Evolutionary conservation across 805 yeast species (phyloP), one percentile per base, ranked within the genome.

Genomic region (Metschnikowia orientalis): DNA sequence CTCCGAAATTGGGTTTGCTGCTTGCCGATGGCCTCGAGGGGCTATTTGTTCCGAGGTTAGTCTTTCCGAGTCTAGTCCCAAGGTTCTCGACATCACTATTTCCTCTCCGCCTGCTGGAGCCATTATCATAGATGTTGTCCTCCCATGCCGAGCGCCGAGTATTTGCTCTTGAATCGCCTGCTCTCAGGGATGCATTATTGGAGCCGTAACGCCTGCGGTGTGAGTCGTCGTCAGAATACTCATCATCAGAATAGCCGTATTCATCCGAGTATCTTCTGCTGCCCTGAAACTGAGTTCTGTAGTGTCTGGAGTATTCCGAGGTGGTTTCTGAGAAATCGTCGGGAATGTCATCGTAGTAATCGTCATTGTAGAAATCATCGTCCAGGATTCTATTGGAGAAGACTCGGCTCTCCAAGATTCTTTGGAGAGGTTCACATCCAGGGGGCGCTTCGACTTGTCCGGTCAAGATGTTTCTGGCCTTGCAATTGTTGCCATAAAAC

Each of bases 391-490:
- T 66, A 55, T 69, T 70, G 42, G 72, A 73, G 69, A 90, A 92
- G 1, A 87, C 95, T 46, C 89, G 73, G 18, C 92, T 77, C 44
- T 88, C 90, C 43, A 90, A 71, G 10, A 90, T 82, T 50, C 95
- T 73, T 77, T 87, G 79, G 44, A 90, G 71, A 4, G 92, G 73
- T 43, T 88, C 97, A 47, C 88, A 83, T 8, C 83, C 88, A 18
- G 95, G 87, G 2, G 97, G 97, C 3, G 95, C 76, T 29, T 87
- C 90, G n/a, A 90, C 85, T 45, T 82, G 74, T 23, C 98, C 98
- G 5, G 81, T 64, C 33, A 90, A 69, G 51, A 90, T 84, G 54
- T 71, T 71, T 57, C 85, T 77, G n/a, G 97, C 95, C 39, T 92
- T 88, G 57, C 95, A 83, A 45, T 73, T 77, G 47, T 71, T 73